Conservation (phyloP, 257 asterid genomes). For the Rubia yunnanensis region DNA sequence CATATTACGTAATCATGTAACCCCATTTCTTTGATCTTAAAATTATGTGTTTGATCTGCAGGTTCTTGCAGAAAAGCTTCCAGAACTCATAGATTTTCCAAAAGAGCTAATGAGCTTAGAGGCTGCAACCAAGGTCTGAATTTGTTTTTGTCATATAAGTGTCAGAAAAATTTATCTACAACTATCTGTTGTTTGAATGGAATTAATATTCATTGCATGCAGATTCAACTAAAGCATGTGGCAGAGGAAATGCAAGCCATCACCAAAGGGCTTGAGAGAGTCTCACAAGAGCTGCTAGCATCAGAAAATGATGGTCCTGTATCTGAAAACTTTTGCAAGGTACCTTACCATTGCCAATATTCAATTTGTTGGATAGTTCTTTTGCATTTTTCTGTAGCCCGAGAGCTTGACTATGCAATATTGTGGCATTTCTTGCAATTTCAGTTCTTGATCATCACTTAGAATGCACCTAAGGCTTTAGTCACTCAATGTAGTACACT, state of each 20-base stretch:
- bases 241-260: slow-evolving; percentile 92
- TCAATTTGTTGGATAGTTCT: not conserved
- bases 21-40: not conserved
- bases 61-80: slow-evolving; percentile 71
- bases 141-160: not conserved
- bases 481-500: no score
- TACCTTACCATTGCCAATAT: slow-evolving; percentile 11
- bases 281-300: slow-evolving; percentile 53
- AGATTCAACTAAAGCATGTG: slow-evolving; percentile 73
- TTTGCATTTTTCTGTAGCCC: not conserved
- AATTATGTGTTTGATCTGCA: slow-evolving; percentile 14
- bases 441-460: not conserved
- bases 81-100: slow-evolving; percentile 64
- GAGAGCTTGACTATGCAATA: not conserved
- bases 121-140: slow-evolving; percentile 63
- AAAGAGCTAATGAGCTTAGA: slow-evolving; percentile 61
- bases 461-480: not conserved
- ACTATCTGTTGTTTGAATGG: not conserved
- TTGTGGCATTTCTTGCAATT: not conserved
- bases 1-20: no score
- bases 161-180: not conserved
- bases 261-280: slow-evolving; percentile 66
- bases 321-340: slow-evolving; percentile 61
- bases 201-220: slow-evolving; percentile 18
- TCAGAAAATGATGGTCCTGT: slow-evolving; percentile 67